Evolutionary conservation across 2,329 filamentous ascomycete species (phyloP).

Genomic region (Beauveria varroae): DNA sequence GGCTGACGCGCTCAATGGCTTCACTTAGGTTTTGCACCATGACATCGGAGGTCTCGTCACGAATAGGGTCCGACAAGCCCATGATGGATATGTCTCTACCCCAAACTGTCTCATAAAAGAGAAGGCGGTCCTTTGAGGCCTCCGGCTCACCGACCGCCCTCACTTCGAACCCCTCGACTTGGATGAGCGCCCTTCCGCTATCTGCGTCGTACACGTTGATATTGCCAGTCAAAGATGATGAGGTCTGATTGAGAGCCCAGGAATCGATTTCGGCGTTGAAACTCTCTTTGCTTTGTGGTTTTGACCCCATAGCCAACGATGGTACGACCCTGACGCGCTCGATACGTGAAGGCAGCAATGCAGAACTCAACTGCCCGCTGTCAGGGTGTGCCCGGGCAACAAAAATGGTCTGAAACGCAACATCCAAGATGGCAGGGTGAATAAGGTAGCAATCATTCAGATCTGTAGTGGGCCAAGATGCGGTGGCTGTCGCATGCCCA

Average conservation of each 20-base stretch:
- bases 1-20: not conserved
- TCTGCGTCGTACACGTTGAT: not conserved
- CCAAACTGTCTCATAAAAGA: not conserved
- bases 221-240: not conserved
- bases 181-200: not conserved
- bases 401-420: conserved; percentile 23
- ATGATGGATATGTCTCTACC: not conserved
- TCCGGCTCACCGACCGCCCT: not conserved
- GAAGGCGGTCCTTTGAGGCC: not conserved
- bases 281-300: too few species aligned
- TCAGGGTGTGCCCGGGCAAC: not conserved
- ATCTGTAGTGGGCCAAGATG: not conserved
- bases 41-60: not conserved
- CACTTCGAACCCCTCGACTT: not conserved
- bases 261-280: not conserved
- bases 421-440: conserved; percentile 27
- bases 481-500: not conserved
- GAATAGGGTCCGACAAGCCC: not conserved
- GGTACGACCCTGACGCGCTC: not conserved
- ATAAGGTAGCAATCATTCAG: conserved; percentile 15
- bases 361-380: not conserved
- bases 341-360: not conserved
- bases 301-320: not conserved
- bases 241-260: not conserved
- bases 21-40: not conserved